phyloP scores from a whole-genome alignment of 257 asterid species.

The Verbascum thapsus region DNA sequence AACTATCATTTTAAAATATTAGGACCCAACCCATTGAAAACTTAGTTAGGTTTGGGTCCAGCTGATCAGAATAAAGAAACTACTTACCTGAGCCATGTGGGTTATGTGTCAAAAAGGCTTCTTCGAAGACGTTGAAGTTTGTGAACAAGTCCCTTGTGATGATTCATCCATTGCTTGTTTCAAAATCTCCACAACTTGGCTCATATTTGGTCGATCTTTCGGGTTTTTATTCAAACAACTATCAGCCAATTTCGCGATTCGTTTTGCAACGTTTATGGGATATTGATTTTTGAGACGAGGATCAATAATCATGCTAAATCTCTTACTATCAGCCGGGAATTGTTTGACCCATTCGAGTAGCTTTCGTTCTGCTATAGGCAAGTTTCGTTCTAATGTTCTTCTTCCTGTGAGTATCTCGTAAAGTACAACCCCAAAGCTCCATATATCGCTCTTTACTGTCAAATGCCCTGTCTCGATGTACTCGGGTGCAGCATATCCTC shows the following conservation, averaged over 20 bases:
- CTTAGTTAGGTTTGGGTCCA: too few relatives aligned
- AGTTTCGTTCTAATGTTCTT: conserved; percentile 66
- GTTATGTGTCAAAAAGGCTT: conserved; percentile 23
- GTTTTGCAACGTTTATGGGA: conserved; percentile 62
- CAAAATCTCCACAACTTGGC: conserved; percentile 65
- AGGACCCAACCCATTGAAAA: too few relatives aligned
- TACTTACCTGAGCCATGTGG: conserved; percentile 30
- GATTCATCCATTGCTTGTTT: conserved; percentile 71
- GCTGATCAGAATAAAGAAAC: background rate
- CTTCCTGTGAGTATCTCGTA: conserved; percentile 86
- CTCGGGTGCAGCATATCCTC: conserved; percentile 95
- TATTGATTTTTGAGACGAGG: conserved; percentile 63
- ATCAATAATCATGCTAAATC: conserved; percentile 75
- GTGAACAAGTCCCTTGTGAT: conserved; percentile 46
- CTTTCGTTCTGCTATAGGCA: conserved; percentile 64
- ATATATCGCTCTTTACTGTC: conserved; percentile 75
- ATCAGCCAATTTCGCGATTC: conserved; percentile 76
- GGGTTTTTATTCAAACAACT: conserved; percentile 68
- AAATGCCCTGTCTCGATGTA: conserved; percentile 75
- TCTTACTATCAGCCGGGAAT: conserved; percentile 64
- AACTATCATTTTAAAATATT: too few relatives aligned
- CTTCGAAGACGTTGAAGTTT: conserved; percentile 19
- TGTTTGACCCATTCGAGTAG: conserved; percentile 80
- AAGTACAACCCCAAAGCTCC: conserved; percentile 91
- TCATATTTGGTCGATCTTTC: conserved; percentile 76